Conservation (phyloP, 805 yeast species). For the Metschnikowia corniflorae region DNA sequence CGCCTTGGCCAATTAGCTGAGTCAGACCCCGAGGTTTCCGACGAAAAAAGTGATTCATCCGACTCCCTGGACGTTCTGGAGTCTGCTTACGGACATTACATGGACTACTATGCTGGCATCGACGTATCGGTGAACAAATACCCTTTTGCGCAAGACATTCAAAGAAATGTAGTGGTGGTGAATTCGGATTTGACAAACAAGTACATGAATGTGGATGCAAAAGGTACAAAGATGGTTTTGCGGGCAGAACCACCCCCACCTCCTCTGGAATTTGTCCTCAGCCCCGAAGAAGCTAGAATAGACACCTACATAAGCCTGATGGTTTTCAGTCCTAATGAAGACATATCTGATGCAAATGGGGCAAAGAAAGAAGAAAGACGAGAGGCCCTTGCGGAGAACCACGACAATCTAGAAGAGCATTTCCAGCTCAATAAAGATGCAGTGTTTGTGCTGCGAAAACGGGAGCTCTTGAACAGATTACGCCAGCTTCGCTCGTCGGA, state of each 20-base stretch:
- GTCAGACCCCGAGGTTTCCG: conserved; percentile 13
- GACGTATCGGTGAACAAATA: conserved; percentile 23
- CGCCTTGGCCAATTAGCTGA: conserved; percentile 9
- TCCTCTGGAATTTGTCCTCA: conserved; percentile 1
- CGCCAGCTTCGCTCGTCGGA: conserved; percentile 24
- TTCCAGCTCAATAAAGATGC: conserved; percentile 16
- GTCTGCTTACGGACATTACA: conserved; percentile 15
- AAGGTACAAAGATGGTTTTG: conserved; percentile 2
- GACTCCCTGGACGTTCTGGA: conserved; percentile 13
- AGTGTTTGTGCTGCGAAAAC: conserved; percentile 22
- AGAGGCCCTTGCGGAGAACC: conserved; percentile 16
- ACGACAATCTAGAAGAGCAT: conserved; percentile 19
- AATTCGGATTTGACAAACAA: neutral
- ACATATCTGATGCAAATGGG: conserved; percentile 18
- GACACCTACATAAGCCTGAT: neutral
- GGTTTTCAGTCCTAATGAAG: conserved; percentile 7
- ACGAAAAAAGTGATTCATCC: conserved; percentile 9
- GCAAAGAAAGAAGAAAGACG: conserved; percentile 24
- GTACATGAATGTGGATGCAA: neutral
- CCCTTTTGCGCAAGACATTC: conserved; percentile 11
- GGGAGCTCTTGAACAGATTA: conserved; percentile 25
- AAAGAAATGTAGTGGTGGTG: conserved; percentile 7
- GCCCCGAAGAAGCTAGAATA: neutral
- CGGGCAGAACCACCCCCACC: conserved; percentile 2
- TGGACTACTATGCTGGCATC: conserved; percentile 25